Conservation (phyloP, 1,284 basidiomycete species). For the Rhodotorula sp. region DNA sequence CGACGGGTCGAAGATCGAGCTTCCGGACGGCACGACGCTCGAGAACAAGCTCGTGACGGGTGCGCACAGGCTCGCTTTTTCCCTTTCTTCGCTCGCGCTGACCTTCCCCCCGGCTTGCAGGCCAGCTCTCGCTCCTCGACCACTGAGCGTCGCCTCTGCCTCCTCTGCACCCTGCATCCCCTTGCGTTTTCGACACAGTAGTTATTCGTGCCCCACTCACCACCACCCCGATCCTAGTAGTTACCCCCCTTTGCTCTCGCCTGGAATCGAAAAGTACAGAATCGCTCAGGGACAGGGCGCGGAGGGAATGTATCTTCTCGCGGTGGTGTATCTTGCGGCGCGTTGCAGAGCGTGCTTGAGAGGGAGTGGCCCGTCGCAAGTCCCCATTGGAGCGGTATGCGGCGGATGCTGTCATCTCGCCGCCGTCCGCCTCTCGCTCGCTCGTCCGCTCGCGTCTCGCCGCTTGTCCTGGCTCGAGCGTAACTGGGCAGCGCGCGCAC, state of each 20-base stretch:
- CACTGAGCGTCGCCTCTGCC: neutral
- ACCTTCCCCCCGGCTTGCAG: too few relatives aligned
- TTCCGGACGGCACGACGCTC: conserved; percentile 90
- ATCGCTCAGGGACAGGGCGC: too few relatives aligned
- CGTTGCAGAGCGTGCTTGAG: too few relatives aligned
- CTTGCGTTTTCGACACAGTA: neutral
- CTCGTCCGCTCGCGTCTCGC: neutral
- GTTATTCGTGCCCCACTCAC: neutral
- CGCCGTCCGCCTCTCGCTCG: neutral
- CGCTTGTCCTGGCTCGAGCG: neutral
- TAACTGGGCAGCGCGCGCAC: neutral
- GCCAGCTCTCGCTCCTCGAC: conserved; percentile 3
- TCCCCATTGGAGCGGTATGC: too few relatives aligned
- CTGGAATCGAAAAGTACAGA: too few relatives aligned
- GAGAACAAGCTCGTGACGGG: conserved; percentile 69
- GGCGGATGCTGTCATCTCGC: too few relatives aligned
- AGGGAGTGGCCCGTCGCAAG: too few relatives aligned
- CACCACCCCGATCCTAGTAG: neutral
- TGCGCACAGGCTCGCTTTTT: conserved; percentile 20
- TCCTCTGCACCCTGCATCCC: neutral
- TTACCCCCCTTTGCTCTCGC: too few relatives aligned
- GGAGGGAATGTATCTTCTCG: too few relatives aligned
- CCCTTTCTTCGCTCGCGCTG: too few relatives aligned
- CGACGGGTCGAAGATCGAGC: conserved; percentile 91
- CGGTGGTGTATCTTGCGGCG: too few relatives aligned